phyloP scores from a whole-genome alignment of 352 stramenopile genomes.

The Phytophthora palmivora region DNA sequence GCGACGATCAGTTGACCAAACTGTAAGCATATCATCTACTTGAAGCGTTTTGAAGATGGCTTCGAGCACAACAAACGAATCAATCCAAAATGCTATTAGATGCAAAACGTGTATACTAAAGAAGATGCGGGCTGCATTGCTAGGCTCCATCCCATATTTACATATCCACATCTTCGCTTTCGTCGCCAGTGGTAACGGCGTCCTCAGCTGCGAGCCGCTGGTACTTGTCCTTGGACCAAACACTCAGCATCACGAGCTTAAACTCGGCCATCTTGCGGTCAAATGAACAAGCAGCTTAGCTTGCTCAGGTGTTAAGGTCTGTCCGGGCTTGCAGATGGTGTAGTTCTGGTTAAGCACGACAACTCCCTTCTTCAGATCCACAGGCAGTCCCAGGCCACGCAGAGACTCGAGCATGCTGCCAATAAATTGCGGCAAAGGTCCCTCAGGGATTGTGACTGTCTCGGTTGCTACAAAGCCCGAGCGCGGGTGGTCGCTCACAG shows the following conservation, averaged over 20 bases:
- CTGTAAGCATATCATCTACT: conserved; percentile 29
- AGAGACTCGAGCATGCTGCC: conserved; percentile 97
- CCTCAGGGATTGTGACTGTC: conserved; percentile 89
- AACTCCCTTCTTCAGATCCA: conserved; percentile 96
- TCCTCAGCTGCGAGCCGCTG: conserved; percentile 65
- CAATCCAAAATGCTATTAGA: conserved; percentile 39
- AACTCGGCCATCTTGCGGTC: conserved; percentile 91
- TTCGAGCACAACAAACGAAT: conserved; percentile 10
- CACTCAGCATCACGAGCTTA: conserved; percentile 79
- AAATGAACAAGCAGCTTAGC: conserved; percentile 95
- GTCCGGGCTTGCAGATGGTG: conserved; percentile 95
- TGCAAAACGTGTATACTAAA: conserved; percentile 38
- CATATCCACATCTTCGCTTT: conserved; percentile 71
- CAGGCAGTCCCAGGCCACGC: conserved; percentile 94
- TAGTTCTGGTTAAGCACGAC: conserved; percentile 93
- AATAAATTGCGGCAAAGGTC: conserved; percentile 93
- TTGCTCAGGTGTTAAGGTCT: conserved; percentile 95
- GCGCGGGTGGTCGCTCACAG: conserved; percentile 94
- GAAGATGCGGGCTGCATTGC: conserved; percentile 16
- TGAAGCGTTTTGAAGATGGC: background rate
- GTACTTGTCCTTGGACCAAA: conserved; percentile 83
- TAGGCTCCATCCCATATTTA: conserved; percentile 42
- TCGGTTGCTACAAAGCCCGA: conserved; percentile 93
- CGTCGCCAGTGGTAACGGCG: conserved; percentile 38
- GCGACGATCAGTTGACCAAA: conserved; percentile 63